These are phyloP conservation scores for Arachis hypogaea DNA, from an alignment of 306 rosid species.

Conservation along the genomic window DNA sequence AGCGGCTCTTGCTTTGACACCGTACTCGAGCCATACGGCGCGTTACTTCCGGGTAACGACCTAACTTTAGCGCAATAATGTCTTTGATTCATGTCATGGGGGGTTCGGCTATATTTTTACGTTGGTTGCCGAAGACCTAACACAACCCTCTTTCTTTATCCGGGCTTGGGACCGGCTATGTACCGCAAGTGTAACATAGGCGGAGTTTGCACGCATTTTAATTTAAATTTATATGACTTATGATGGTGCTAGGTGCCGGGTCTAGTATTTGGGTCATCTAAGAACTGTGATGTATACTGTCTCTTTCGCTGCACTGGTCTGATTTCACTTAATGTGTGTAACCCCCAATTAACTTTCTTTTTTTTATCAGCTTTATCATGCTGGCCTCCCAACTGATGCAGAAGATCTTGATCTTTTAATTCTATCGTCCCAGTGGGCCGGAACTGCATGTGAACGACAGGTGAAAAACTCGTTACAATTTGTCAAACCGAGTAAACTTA, in stretches of 20 bases:
- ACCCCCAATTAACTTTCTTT: constrained; percentile 32
- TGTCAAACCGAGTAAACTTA: constrained; percentile 17
- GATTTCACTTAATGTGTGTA: constrained; percentile 26
- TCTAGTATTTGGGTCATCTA: constrained; percentile 12
- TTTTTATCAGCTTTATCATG: constrained; percentile 63
- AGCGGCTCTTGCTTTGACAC: too few relatives aligned
- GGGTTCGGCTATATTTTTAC: too few relatives aligned
- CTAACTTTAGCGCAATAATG: too few relatives aligned
- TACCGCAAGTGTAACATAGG: too few relatives aligned
- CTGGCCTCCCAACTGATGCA: constrained; percentile 55
- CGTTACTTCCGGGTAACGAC: too few relatives aligned
- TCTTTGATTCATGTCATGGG: too few relatives aligned
- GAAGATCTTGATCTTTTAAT: constrained; percentile 76
- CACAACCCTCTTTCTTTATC: too few relatives aligned
- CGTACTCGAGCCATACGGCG: too few relatives aligned
- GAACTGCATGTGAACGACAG: constrained; percentile 74
- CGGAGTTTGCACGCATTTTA: not conserved
- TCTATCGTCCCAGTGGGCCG: constrained; percentile 94
- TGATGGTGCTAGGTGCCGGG: constrained; percentile 14
- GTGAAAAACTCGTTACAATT: constrained; percentile 48
- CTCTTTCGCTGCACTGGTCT: not conserved
- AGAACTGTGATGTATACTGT: not conserved
- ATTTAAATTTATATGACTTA: not conserved
- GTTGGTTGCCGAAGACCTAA: too few relatives aligned
- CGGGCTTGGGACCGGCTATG: too few relatives aligned